These are phyloP conservation scores for Marasmius tenuissimus DNA, from an alignment of 1,284 basidiomycete genomes.

Conservation along the genomic window DNA sequence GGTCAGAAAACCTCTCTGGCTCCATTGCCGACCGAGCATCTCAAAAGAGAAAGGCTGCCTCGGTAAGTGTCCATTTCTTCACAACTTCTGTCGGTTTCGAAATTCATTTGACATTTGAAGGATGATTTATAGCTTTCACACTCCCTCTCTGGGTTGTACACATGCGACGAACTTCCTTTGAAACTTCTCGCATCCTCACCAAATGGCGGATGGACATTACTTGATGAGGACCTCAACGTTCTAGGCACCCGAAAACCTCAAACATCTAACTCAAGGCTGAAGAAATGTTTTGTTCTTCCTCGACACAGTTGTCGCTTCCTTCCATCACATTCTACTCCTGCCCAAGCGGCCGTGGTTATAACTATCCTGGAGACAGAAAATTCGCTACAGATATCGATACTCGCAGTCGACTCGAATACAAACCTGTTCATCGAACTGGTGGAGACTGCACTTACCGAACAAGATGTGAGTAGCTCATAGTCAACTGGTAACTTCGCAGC, in stretches of 20 bases:
- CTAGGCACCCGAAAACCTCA: constrained; percentile 32
- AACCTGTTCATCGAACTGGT: constrained; percentile 24
- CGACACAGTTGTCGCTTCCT: constrained; percentile 44
- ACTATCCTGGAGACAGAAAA: constrained; percentile 20
- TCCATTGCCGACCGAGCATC: constrained; percentile 32
- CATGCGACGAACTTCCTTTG: constrained; percentile 40
- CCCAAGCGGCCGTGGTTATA: constrained; percentile 32
- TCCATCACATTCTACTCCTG: constrained; percentile 25
- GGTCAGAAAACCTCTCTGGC: constrained; percentile 56
- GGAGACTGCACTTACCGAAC: constrained; percentile 19
- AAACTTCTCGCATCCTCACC: constrained; percentile 47
- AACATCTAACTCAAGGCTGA: constrained; percentile 24
- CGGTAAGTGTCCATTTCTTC: constrained; percentile 38
- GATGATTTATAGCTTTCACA: constrained; percentile 40
- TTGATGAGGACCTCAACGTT: constrained; percentile 42
- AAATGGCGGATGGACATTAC: constrained; percentile 43
- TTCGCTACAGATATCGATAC: constrained; percentile 20
- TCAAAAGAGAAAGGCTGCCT: constrained; percentile 38
- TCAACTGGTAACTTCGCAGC: background rate
- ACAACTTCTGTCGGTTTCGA: background rate
- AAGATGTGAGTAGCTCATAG: constrained; percentile 20
- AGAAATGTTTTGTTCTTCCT: constrained; percentile 48
- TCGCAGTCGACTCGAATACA: constrained; percentile 22
- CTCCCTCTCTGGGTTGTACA: constrained; percentile 40
- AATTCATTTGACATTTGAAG: constrained; percentile 7